A percentile compares a stretch with the other conserved stretches of the same genome.
Evolutionary conservation across 352 stramenopile genomes (phyloP).

Genomic region (Globisporangium heterothallicum): DNA sequence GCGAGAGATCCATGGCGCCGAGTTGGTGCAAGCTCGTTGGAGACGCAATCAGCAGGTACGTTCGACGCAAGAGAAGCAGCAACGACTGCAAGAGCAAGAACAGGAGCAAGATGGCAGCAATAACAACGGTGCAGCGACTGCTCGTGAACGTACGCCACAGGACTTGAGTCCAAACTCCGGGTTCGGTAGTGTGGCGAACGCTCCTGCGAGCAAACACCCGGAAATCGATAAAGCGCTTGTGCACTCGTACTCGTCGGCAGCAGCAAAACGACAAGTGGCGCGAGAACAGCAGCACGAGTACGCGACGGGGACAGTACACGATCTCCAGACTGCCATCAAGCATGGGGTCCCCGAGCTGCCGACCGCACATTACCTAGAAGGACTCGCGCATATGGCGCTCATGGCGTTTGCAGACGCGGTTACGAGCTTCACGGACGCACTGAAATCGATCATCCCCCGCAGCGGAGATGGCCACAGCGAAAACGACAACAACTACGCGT

Average conservation of each 20-base stretch:
- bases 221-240: background rate
- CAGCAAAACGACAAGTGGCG: conserved; percentile 12
- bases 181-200: background rate
- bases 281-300: conserved; percentile 10
- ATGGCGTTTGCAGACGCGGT: conserved; percentile 28
- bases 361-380: conserved; percentile 33
- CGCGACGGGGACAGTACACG: conserved; percentile 19
- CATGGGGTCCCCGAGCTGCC: conserved; percentile 16
- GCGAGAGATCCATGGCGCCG: conserved; percentile 15
- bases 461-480: conserved; percentile 11
- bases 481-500: conserved; percentile 9
- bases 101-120: background rate
- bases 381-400: conserved; percentile 28
- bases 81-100: conserved; percentile 9
- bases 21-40: conserved; percentile 10
- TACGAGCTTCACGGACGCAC: conserved; percentile 36
- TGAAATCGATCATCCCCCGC: conserved; percentile 18
- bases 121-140: background rate
- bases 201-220: background rate
- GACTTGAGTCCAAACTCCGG: background rate
- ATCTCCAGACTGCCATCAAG: conserved; percentile 28
- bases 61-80: background rate
- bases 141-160: background rate
- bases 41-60: background rate
- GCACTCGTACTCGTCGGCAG: background rate